Conservation (phyloP, 441 rosid species). For the Cnidoscolus chayamansa region DNA sequence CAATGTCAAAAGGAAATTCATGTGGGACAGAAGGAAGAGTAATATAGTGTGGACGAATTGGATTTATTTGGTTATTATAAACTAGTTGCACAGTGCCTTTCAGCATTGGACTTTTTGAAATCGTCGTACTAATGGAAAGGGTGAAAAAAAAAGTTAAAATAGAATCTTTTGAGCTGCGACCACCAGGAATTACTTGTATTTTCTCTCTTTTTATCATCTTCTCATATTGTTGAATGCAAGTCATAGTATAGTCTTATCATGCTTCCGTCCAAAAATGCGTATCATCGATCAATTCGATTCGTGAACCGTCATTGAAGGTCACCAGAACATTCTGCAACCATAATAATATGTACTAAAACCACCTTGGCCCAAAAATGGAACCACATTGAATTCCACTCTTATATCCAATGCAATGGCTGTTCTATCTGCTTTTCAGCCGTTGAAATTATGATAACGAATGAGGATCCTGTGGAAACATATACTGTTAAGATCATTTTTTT, state of each 20-base stretch:
- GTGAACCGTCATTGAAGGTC: too few relatives aligned
- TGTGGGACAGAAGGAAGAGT: constrained; percentile 4
- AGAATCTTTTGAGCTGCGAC: background rate
- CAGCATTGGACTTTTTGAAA: background rate
- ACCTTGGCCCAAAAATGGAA: too few relatives aligned
- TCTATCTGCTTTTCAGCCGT: background rate
- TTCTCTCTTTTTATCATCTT: background rate
- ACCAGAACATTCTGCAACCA: background rate
- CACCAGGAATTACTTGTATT: background rate
- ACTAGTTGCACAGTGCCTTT: background rate
- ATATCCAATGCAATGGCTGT: background rate
- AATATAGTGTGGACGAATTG: background rate
- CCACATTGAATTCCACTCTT: background rate
- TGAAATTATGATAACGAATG: background rate
- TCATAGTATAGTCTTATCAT: too few relatives aligned
- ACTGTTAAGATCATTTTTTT: background rate
- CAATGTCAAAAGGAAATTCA: background rate
- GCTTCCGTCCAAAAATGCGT: too few relatives aligned
- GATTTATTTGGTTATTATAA: background rate
- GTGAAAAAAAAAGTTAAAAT: background rate
- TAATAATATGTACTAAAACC: background rate
- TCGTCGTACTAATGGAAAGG: background rate
- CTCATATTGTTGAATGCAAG: background rate
- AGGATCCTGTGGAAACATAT: background rate
- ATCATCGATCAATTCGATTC: too few relatives aligned